Evolutionary conservation across 306 rosid species (phyloP), one percentile per base, ranked within the genome.

Genomic region (Fragaria vesca): DNA sequence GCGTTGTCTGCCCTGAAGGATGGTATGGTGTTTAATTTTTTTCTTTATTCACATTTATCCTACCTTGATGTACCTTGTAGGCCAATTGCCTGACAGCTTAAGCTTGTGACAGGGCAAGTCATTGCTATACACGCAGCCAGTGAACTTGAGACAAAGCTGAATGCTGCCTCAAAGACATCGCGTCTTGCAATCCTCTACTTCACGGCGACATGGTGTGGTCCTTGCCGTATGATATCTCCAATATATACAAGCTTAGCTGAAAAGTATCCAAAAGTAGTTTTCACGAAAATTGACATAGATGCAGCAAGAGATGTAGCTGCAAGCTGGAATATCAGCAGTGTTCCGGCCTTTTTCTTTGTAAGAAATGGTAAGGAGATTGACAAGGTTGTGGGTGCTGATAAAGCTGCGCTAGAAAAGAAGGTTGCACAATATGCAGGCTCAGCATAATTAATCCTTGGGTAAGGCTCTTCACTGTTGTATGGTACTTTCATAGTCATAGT

Each of bases 161-260:
- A 72, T 73, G 93, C 93, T 76, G 97, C 97, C 45, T 86, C 94
- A 20, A 93, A 46, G 80, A 80, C 90, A 57, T 88, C 90, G 51
- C 88, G 97, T 42, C 76, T 91, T 74, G 75, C 94, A 30, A 79
- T 93, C 72, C 86, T 93, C 77, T 93, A 93, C 74, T 93, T 93
- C 71, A 93, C 97, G n/a, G 96, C 97, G 73, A 83, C 90, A 20
- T 93, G 97, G 97, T 93, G 97, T 54, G 97, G 97, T 61, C 97
- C 97, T 30, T 93, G 97, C 83, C 96, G 91, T 67, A 51, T 84
- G 74, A 84, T 93, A 69, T 84, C 90, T n/a, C 96, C 97, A 55
- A 66, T 86, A 20, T 93, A 78, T 79, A 85, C 89, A 76, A 88
- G 83, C 86, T 85, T 93, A 87, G 96, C 96, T 66, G 91, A 80